Percentiles rank a stretch among this genome's conserved stretches.
phyloP scores from a whole-genome alignment of 495 filamentous ascomycete genomes.

The Penicillium pancosmium region DNA sequence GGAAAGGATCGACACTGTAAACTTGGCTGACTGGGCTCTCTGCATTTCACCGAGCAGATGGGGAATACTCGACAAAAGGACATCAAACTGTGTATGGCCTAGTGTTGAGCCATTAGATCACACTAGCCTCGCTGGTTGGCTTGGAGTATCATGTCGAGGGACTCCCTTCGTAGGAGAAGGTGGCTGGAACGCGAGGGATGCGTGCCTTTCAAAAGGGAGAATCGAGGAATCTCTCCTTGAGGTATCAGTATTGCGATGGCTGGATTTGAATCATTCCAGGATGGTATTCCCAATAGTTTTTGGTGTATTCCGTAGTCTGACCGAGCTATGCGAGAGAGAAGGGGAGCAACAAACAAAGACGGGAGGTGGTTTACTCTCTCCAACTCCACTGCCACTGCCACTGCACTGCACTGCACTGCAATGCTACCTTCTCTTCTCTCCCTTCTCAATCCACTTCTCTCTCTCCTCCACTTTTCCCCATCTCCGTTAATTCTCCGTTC shows the following conservation, averaged over 20 bases:
- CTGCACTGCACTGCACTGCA: background rate
- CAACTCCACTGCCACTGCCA: background rate
- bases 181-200: slow-evolving; percentile 5
- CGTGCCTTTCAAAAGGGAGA: slow-evolving; percentile 1
- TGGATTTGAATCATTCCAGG: too few relatives aligned
- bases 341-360: background rate
- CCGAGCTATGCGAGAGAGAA: background rate
- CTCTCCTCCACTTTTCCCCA: slow-evolving; percentile 7
- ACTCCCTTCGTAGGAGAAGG: background rate
- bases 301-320: background rate
- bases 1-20: slow-evolving; percentile 1
- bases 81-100: background rate
- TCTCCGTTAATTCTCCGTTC: slow-evolving; percentile 21
- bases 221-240: background rate
- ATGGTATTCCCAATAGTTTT: too few relatives aligned
- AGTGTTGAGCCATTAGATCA: background rate
- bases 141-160: background rate
- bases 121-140: background rate
- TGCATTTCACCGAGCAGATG: background rate
- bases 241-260: background rate
- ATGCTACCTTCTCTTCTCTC: background rate
- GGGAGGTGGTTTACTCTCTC: background rate
- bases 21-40: background rate
- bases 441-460: background rate
- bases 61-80: background rate